Evolutionary conservation across 164 flowering plant genomes (phyloP), one percentile per base, ranked within the genome.

Genomic region (Annona squamosa): DNA sequence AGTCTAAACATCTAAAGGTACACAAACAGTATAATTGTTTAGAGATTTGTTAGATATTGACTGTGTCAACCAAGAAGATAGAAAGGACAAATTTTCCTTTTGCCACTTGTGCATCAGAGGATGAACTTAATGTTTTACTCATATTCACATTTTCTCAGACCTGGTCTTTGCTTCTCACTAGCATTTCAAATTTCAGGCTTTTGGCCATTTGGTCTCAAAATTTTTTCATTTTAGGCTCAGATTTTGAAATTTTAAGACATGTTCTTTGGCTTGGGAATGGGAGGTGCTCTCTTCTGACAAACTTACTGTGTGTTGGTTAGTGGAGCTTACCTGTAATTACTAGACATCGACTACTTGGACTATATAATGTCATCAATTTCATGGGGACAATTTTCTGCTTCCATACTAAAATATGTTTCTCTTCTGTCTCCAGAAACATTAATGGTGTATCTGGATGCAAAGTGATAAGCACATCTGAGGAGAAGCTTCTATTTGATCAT

Each of bases 401-500:
- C 17, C 44, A 13, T 10, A 10, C 18, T 37, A 9, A 26, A 52
- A 52, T 52, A 52, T 52, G 13, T 13, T 5, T 37, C 46, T 66
- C 48, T 44, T 64, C 65, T 61, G 37, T 67, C 48, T 86, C 80
- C 86, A 92, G 95, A 82, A 87, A 79, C 77, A 72, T 80, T 74
- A 88, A 90, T 83, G 97, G 90, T 65, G 66, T 87, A 74, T 85
- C 85, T 69, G 87, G 80, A 13, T 87, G 86, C 84, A 89, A 82
- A 70, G 75, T 90, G 72, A 48, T 81, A 68, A 74, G 71, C 74
- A 81, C 65, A 63, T 71, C 79, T 67, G 92, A 93, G 48, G 99
- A 96, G 79, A 88, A 72, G 75, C 76, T 81, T 5, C 79, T 96
- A 72, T 79, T 91, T 75, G 63, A 78, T 48, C 81, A 87, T 72